Evolutionary conservation across 2,329 filamentous ascomycete genomes (phyloP).

Genomic region (Aspergillus sp.): DNA sequence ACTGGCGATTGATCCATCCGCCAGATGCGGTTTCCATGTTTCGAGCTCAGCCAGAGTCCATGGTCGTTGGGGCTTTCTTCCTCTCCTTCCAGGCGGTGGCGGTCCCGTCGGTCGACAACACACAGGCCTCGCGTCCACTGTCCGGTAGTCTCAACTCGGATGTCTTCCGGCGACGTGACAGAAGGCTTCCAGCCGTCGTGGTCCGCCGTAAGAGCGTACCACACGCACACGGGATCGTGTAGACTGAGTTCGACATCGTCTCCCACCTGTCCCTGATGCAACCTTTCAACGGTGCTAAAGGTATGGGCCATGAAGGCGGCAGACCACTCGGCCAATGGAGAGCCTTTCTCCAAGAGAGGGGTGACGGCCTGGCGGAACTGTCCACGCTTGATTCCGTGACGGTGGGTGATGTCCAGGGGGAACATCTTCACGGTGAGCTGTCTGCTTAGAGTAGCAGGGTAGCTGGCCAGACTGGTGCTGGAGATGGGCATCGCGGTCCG

Average conservation of each 20-base stretch:
- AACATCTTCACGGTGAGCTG: constrained; percentile 68
- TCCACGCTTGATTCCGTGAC: constrained; percentile 64
- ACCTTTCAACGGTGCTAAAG: constrained; percentile 65
- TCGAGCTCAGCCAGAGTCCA: constrained; percentile 70
- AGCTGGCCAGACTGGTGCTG: constrained; percentile 52
- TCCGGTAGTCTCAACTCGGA: constrained; percentile 82
- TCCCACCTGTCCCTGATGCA: constrained; percentile 56
- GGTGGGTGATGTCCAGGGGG: constrained; percentile 74
- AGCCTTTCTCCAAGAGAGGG: constrained; percentile 59
- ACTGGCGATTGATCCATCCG: constrained; percentile 71
- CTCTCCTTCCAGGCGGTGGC: constrained; percentile 46
- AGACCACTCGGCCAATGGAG: constrained; percentile 73
- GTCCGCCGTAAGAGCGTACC: constrained; percentile 66
- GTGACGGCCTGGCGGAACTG: constrained; percentile 59
- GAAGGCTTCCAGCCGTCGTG: constrained; percentile 44
- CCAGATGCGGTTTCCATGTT: constrained; percentile 76
- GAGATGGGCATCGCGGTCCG: constrained; percentile 74
- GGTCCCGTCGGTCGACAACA: constrained; percentile 70
- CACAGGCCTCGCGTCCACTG: constrained; percentile 97
- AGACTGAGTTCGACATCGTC: constrained; percentile 59
- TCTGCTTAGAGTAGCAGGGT: constrained; percentile 64
- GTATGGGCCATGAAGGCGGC: constrained; percentile 69
- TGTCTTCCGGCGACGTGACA: constrained; percentile 66
- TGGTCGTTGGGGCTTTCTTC: constrained; percentile 68
- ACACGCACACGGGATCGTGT: constrained; percentile 76